Percentiles rank a stretch among this genome's conserved stretches.
Evolutionary conservation across 1,284 basidiomycete genomes (phyloP).

Genomic region (Testicularia cyperi): DNA sequence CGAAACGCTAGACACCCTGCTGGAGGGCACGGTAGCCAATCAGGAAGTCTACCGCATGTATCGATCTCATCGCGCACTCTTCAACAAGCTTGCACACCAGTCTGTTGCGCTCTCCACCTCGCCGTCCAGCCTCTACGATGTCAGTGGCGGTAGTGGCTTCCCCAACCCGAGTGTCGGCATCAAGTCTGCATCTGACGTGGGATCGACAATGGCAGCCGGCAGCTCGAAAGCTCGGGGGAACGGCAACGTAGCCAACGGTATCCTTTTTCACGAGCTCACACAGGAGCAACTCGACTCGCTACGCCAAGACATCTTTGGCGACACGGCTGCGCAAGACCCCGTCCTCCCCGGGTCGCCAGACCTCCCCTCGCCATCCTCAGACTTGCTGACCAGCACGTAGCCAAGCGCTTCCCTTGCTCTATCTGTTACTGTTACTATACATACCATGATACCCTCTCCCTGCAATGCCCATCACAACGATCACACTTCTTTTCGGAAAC

Average conservation of each 20-base stretch:
- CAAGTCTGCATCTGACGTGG: slow-evolving; percentile 2
- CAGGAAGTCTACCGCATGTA: slow-evolving; percentile 37
- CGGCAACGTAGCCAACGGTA: slow-evolving; percentile 26
- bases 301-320: slow-evolving; percentile 25
- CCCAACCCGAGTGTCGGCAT: slow-evolving; percentile 29
- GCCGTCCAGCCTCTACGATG: slow-evolving; percentile 37
- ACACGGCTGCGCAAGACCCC: background rate
- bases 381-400: no score
- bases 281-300: slow-evolving; percentile 8
- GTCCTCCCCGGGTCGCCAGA: no score
- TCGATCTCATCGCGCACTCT: slow-evolving; percentile 25
- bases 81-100: slow-evolving; percentile 45
- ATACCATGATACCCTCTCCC: background rate
- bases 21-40: slow-evolving; percentile 31
- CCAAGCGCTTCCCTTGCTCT: no score
- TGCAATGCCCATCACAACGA: background rate
- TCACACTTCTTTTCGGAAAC: background rate
- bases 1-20: slow-evolving; percentile 14
- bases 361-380: no score
- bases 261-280: slow-evolving; percentile 20
- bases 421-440: background rate
- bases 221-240: background rate
- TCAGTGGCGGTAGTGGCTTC: slow-evolving; percentile 33
- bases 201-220: background rate
- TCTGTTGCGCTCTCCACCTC: slow-evolving; percentile 36